Base-by-base conservation (phyloP, 495 filamentous ascomycete species). In the Aspergillus haitiensis region DNA sequence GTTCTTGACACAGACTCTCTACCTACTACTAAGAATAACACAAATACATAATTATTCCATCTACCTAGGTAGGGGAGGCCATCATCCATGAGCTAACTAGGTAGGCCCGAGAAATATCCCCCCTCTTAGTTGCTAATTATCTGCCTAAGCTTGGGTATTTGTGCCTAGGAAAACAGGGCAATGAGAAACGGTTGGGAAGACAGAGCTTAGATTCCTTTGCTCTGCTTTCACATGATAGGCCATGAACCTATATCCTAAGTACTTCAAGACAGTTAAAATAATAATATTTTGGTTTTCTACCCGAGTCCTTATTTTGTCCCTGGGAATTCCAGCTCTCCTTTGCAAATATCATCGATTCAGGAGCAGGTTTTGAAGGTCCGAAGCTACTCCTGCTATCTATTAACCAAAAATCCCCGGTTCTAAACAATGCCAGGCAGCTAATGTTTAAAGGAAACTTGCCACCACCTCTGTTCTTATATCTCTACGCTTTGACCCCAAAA, bases 51-150 rank as follows among this genome's bases (percentile, higher is more conserved):
- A 47, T 7, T 16, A 47, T 9, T 21, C 6, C 27, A 16, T 5
- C 16, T 47, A 16, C 7, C n/a, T 47, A 9, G 11, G 42, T 47
- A 7, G 44, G 3, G 21, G 21, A 3, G 3, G 21, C 21, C 21
- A 27, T 27, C 21, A 27, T 27, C 21, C 21, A 27, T 27, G 21
- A 27, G 3, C 21, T 18, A 47, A 47, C 7, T 46, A 46, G 13
- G 3, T 16, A 46, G 47, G 16, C 21, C 32, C 18, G 32, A 27
- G 9, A 2, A 51, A 34, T 2, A 11, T 32, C 34, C 31, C 31
- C 48, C 48, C 48, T 31, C 32, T 51, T 34, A 51, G 48, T 32
- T 34, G 31, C 48, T 34, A 12, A 31, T 32, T 51, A 32, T 21
- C 27, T 13, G 8, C 12, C 48, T 15, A 51, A 51, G 7, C 48